Percentiles rank a stretch among this genome's conserved stretches.
Evolutionary conservation across 164 flowering plant genomes (phyloP).

Genomic region (Sextonia rubra): DNA sequence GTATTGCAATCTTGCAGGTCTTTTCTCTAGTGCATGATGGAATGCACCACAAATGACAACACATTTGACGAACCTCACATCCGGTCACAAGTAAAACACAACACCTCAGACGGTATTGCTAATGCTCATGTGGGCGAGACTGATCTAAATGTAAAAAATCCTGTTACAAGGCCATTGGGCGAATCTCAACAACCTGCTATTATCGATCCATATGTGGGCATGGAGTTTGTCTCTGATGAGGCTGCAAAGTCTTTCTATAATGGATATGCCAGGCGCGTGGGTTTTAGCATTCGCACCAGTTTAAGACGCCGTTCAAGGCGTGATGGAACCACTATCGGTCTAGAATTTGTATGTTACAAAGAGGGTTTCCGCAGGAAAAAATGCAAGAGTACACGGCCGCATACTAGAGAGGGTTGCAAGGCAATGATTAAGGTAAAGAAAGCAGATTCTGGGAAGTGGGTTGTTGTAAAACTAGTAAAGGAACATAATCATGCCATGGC

Average conservation of each 20-base stretch:
- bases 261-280: conserved; percentile 58
- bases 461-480: conserved; percentile 57
- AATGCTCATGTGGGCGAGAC: background rate
- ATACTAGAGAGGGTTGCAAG: conserved; percentile 70
- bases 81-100: background rate
- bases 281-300: conserved; percentile 52
- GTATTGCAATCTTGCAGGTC: background rate
- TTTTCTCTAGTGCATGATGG: background rate
- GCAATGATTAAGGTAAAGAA: conserved; percentile 65
- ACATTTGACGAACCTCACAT: background rate
- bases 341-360: conserved; percentile 58
- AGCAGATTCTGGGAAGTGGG: conserved; percentile 73
- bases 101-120: too few relatives aligned
- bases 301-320: conserved; percentile 41
- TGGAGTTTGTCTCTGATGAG: conserved; percentile 71
- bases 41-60: background rate
- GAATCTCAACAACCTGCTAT: background rate
- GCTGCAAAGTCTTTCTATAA: conserved; percentile 62
- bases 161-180: background rate
- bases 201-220: conserved; percentile 49
- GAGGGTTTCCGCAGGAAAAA: conserved; percentile 42
- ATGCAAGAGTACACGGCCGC: conserved; percentile 13
- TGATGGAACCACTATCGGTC: conserved; percentile 32
- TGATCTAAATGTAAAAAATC: background rate
- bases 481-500: conserved; percentile 81